A percentile compares a stretch with the other conserved stretches of the same genome.
Conservation (phyloP, 1,284 basidiomycete genomes). For the Acaromyces ingoldii region DNA sequence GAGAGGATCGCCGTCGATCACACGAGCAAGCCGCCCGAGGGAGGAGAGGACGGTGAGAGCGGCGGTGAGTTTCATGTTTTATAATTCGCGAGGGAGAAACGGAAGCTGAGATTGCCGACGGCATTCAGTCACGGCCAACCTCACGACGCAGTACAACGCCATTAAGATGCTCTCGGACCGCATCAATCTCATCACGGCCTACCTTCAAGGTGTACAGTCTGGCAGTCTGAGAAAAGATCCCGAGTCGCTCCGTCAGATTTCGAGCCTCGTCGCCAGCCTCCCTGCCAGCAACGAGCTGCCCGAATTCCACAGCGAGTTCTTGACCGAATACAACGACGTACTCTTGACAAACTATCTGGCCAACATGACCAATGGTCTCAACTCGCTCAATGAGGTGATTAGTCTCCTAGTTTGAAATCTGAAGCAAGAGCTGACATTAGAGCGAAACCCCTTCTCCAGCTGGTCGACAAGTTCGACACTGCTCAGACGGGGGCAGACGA, state of each 20-base stretch:
- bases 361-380: constrained; percentile 78
- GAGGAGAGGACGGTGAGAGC: constrained; percentile 63
- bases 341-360: constrained; percentile 85
- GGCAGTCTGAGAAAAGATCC: constrained; percentile 53
- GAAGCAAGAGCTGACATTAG: neutral
- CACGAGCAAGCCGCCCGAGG: constrained; percentile 76
- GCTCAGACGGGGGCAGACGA: constrained; percentile 1
- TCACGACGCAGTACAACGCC: constrained; percentile 86
- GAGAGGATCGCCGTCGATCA: constrained; percentile 97
- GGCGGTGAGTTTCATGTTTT: constrained; percentile 37
- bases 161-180: constrained; percentile 93
- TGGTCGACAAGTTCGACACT: constrained; percentile 41
- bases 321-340: constrained; percentile 80
- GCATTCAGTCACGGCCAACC: constrained; percentile 71
- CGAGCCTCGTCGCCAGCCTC: constrained; percentile 71
- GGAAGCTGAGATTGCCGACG: neutral
- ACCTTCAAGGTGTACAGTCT: constrained; percentile 52
- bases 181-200: constrained; percentile 73
- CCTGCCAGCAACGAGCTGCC: constrained; percentile 21
- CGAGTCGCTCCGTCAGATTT: constrained; percentile 73
- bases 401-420: neutral
- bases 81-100: neutral
- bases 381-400: constrained; percentile 79
- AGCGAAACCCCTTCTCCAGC: constrained; percentile 11
- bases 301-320: constrained; percentile 30